Conservation (phyloP, 2,329 filamentous ascomycete species). For the Cercospora zeina region DNA sequence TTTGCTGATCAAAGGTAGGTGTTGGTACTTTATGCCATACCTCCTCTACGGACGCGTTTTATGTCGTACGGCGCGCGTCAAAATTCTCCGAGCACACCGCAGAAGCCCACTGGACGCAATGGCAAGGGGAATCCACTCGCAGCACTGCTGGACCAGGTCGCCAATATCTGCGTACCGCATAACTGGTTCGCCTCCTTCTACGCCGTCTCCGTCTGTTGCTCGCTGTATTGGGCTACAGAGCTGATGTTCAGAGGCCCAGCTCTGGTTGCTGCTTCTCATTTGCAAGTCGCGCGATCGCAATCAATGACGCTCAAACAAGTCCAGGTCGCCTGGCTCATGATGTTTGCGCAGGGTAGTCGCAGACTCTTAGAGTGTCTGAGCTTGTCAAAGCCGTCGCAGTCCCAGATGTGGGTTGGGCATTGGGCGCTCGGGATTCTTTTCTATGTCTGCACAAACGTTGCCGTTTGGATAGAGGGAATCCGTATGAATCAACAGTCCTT, state of each 20-base stretch:
- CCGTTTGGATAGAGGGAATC: constrained; percentile 81
- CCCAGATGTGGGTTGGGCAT: constrained; percentile 81
- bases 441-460: constrained; percentile 71
- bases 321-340: constrained; percentile 66
- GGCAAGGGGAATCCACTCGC: neutral
- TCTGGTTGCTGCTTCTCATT: constrained; percentile 51
- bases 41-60: constrained; percentile 57
- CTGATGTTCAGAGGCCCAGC: constrained; percentile 57
- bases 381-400: constrained; percentile 66
- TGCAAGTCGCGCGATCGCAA: constrained; percentile 25
- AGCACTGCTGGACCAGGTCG: constrained; percentile 48
- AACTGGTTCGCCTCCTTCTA: constrained; percentile 91
- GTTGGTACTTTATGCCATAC: constrained; percentile 53
- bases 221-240: constrained; percentile 67
- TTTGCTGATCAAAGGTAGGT: constrained; percentile 45
- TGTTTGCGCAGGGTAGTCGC: constrained; percentile 72
- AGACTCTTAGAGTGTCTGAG: constrained; percentile 73
- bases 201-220: constrained; percentile 65
- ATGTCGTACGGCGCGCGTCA: constrained; percentile 60
- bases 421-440: constrained; percentile 77
- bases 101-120: neutral
- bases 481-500: constrained; percentile 52
- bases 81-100: constrained; percentile 24
- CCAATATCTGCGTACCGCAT: constrained; percentile 71
- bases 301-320: constrained; percentile 65